Conservation (phyloP, 495 filamentous ascomycete genomes). For the Hyaloscypha finlandica region DNA sequence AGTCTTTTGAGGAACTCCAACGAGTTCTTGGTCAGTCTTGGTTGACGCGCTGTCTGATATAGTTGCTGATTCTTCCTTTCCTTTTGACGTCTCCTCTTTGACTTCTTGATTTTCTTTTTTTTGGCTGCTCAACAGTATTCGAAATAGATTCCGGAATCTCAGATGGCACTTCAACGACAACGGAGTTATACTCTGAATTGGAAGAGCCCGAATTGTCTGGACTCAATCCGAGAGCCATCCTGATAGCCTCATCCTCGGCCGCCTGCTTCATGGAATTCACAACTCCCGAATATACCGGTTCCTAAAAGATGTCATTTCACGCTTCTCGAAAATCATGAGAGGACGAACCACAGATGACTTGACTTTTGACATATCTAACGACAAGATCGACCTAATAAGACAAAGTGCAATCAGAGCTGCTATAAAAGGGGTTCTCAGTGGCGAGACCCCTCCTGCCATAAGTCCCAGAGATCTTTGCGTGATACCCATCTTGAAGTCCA, state of each 20-base stretch:
- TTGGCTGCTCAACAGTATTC: neutral
- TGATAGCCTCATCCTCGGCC: neutral
- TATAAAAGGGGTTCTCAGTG: slow-evolving; percentile 12
- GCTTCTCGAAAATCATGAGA: neutral
- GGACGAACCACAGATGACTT: slow-evolving; percentile 9
- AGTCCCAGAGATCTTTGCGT: neutral
- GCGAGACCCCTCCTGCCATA: neutral
- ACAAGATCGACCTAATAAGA: slow-evolving; percentile 15
- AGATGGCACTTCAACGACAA: neutral
- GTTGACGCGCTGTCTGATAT: neutral
- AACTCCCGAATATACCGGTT: neutral
- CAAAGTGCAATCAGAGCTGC: slow-evolving; percentile 14
- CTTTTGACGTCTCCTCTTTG: neutral
- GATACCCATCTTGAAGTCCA: neutral
- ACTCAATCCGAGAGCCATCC: neutral
- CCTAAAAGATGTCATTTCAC: neutral
- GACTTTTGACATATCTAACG: slow-evolving; percentile 11
- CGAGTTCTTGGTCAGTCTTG: neutral
- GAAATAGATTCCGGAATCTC: neutral
- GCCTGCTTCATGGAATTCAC: neutral
- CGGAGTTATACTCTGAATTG: neutral
- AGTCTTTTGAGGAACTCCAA: neutral
- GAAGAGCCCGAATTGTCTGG: neutral
- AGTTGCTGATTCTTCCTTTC: neutral
- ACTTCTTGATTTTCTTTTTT: too few relatives aligned